phyloP scores from a whole-genome alignment of 2,329 filamentous ascomycete genomes.

The Ascochyta clinopodiicola region DNA sequence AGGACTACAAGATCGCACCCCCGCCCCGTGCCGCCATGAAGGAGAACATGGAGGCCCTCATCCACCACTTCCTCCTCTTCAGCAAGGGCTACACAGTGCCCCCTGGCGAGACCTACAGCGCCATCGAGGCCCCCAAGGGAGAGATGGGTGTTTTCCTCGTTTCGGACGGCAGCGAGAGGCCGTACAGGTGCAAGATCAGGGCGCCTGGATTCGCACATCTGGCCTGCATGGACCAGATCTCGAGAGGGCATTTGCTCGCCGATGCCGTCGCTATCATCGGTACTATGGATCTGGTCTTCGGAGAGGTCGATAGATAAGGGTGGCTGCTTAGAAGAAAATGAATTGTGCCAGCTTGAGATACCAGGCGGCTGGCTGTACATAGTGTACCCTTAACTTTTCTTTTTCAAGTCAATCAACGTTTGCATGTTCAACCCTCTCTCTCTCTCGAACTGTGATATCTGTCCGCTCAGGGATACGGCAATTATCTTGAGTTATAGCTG shows the following conservation, averaged over 20 bases:
- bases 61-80: constrained; percentile 98
- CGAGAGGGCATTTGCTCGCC: constrained; percentile 89
- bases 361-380: constrained; percentile 33
- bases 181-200: constrained; percentile 94
- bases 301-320: constrained; percentile 1
- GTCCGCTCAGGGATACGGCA: too few relatives aligned
- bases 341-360: constrained; percentile 8
- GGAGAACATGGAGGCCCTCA: constrained; percentile 99
- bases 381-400: constrained; percentile 34
- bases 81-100: constrained; percentile 98
- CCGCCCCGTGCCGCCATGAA: constrained; percentile 98
- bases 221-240: constrained; percentile 90
- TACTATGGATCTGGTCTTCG: constrained; percentile 52
- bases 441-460: too few relatives aligned
- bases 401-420: constrained; percentile 24
- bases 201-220: constrained; percentile 97
- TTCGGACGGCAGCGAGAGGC: constrained; percentile 93
- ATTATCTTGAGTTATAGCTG: too few relatives aligned
- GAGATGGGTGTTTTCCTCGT: constrained; percentile 99
- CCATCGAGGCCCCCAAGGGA: constrained; percentile 99
- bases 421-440: constrained; percentile 13
- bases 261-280: constrained; percentile 96
- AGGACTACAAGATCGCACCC: constrained; percentile 98
- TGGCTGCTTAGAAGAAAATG: not conserved
- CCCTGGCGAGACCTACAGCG: constrained; percentile 96